A percentile compares a stretch with the other conserved stretches of the same genome.
Evolutionary conservation across 768 basidiomycete genomes (phyloP).

Genomic region (Podaxis sp.): DNA sequence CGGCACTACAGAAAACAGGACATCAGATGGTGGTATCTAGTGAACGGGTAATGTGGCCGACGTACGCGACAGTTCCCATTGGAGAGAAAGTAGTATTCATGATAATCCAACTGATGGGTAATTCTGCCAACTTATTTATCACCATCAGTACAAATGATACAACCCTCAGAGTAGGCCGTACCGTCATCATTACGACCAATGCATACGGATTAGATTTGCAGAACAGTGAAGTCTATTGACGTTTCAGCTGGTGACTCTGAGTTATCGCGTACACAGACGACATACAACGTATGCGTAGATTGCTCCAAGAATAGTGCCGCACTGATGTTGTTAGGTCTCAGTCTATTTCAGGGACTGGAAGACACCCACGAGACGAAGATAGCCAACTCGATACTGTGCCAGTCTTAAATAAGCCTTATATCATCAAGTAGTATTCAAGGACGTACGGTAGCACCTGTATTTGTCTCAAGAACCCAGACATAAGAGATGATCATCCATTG

Average conservation of each 20-base stretch:
- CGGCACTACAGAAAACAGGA: background rate
- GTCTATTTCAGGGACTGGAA: too few species aligned
- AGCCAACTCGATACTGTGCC: background rate
- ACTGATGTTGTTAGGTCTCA: constrained; percentile 16
- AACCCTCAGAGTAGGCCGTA: constrained; percentile 19
- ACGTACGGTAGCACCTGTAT: constrained; percentile 46
- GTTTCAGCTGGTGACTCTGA: background rate
- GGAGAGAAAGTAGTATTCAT: constrained; percentile 37
- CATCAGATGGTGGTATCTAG: background rate
- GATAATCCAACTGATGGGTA: constrained; percentile 46
- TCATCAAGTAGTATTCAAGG: background rate
- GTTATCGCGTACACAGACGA: background rate
- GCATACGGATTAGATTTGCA: constrained; percentile 42
- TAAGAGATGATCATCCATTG: constrained; percentile 54
- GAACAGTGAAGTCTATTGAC: constrained; percentile 36
- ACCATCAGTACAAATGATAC: background rate
- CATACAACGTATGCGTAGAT: constrained; percentile 33
- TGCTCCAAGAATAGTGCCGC: constrained; percentile 33
- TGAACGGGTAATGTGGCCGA: constrained; percentile 1
- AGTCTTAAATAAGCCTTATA: background rate
- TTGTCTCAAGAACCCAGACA: constrained; percentile 52
- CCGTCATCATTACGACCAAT: constrained; percentile 38
- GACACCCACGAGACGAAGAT: background rate
- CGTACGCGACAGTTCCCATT: constrained; percentile 44
- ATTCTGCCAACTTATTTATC: constrained; percentile 36